phyloP scores from a whole-genome alignment of 495 filamentous ascomycete genomes.

The Penicillium longicatenatum region DNA sequence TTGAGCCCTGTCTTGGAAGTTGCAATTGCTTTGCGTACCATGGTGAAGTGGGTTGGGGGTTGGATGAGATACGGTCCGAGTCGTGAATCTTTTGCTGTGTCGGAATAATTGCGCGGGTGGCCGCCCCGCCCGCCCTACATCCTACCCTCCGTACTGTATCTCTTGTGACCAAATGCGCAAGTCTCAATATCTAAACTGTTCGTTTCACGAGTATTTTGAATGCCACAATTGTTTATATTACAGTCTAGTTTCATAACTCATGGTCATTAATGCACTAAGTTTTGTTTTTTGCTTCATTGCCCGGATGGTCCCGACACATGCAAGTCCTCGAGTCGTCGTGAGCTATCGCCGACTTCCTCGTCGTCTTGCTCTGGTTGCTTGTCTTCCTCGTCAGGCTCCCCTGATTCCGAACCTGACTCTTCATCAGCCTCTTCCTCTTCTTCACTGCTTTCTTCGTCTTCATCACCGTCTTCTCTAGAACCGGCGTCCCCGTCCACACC shows the following conservation, averaged over 20 bases:
- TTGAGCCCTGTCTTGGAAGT: constrained; percentile 25
- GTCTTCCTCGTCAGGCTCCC: constrained; percentile 22
- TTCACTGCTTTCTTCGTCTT: constrained; percentile 37
- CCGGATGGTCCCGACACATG: constrained; percentile 35
- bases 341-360: constrained; percentile 32
- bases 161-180: no score
- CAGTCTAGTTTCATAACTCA: constrained; percentile 37
- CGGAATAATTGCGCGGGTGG: constrained; percentile 39
- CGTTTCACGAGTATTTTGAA: neutral
- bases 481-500: constrained; percentile 59
- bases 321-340: constrained; percentile 35
- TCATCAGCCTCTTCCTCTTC: constrained; percentile 24
- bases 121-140: constrained; percentile 37
- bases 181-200: neutral
- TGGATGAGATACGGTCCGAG: constrained; percentile 6
- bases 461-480: constrained; percentile 44
- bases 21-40: constrained; percentile 38
- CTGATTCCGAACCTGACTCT: constrained; percentile 13
- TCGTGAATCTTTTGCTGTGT: constrained; percentile 35
- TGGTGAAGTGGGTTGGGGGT: constrained; percentile 25
- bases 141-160: no score
- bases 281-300: constrained; percentile 13
- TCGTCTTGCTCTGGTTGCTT: constrained; percentile 15
- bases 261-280: constrained; percentile 32
- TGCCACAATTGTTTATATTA: constrained; percentile 24